Conservation (phyloP, 2,329 filamentous ascomycete species). For the Lachnellula occidentalis region DNA sequence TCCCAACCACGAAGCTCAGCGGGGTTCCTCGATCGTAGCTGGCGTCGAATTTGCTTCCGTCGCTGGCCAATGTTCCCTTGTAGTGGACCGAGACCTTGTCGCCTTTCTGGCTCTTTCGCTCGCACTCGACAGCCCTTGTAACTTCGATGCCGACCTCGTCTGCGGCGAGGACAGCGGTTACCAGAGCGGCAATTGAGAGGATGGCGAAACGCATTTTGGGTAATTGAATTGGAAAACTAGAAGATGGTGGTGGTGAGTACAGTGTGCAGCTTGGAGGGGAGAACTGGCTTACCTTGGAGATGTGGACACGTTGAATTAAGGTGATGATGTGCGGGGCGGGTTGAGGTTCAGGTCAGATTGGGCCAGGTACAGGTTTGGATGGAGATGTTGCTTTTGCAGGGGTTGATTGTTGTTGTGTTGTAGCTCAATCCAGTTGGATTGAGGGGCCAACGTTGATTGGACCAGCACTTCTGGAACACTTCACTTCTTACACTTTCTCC, state of each 20-base stretch:
- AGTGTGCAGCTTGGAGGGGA: neutral
- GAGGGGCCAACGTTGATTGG: too few species aligned
- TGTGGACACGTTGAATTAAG: slow-evolving; percentile 17
- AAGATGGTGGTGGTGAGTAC: neutral
- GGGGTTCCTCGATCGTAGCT: slow-evolving; percentile 73
- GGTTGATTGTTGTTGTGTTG: neutral
- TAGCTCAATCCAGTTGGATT: too few species aligned
- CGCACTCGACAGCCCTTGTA: slow-evolving; percentile 68
- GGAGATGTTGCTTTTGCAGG: slow-evolving; percentile 5
- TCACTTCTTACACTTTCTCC: too few species aligned
- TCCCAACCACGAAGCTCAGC: slow-evolving; percentile 73
- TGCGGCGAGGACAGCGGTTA: slow-evolving; percentile 25
- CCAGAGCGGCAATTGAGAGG: slow-evolving; percentile 27
- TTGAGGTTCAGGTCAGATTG: neutral
- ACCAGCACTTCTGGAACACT: too few species aligned
- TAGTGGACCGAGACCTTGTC: slow-evolving; percentile 87
- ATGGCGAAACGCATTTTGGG: slow-evolving; percentile 29
- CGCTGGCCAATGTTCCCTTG: slow-evolving; percentile 66
- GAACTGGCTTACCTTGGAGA: slow-evolving; percentile 2
- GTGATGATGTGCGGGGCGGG: neutral
- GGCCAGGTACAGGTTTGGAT: neutral
- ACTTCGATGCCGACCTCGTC: slow-evolving; percentile 68
- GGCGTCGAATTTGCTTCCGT: slow-evolving; percentile 78
- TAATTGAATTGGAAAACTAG: slow-evolving; percentile 1
- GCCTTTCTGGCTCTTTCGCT: slow-evolving; percentile 68